Base-by-base conservation (phyloP, 2,329 filamentous ascomycete species). In the Byssochlamys sp. region DNA sequence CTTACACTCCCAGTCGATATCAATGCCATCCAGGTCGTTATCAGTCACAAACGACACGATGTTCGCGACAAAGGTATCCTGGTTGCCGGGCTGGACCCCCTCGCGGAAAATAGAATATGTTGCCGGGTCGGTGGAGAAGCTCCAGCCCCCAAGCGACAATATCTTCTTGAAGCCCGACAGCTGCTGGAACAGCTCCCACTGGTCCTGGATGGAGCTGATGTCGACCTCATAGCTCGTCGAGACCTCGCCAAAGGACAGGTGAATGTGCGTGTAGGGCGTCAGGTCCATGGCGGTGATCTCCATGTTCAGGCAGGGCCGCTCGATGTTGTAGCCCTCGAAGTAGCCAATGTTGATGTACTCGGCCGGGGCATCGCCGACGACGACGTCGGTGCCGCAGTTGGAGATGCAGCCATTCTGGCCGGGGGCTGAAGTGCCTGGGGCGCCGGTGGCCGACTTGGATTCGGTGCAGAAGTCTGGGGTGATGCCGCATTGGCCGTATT, bases 111-210 rank as follows among this genome's bases (percentile, higher is more conserved):
- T 72, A n/a, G 58, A 52, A 58, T 69, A 75, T 0, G 72, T 74
- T 1, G 51, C 64, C 0, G 72, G 67, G 1, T 66, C 63, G 0
- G 75, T 77, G 2, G 69, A 75, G 57, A 71, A 71, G 33, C 62
- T 65, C 77, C 77, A 77, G 26, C 76, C 75, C 19, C 76, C 75
- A 58, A 78, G 71, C 1, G 74, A 72, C 4, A 78, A 26, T 29
- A 79, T 72, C 33, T 62, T 64, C 59, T 77, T 75, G 45, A 58
- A 35, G 2, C 49, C 58, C 1, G 26, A 33, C 9, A 62, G 26
- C 2, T 29, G 14, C 4, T 45, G 27, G 25, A 62, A 57, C 3
- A 24, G 25, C 9, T 45, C 14, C 19, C 62, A 57, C 12, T 59
- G 53, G 4, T 57, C 52, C 28, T 58, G 54, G 10, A 65, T 58